Conservation (phyloP, 202 grass and related monocot genomes). For the Sporobolus alterniflorus region DNA sequence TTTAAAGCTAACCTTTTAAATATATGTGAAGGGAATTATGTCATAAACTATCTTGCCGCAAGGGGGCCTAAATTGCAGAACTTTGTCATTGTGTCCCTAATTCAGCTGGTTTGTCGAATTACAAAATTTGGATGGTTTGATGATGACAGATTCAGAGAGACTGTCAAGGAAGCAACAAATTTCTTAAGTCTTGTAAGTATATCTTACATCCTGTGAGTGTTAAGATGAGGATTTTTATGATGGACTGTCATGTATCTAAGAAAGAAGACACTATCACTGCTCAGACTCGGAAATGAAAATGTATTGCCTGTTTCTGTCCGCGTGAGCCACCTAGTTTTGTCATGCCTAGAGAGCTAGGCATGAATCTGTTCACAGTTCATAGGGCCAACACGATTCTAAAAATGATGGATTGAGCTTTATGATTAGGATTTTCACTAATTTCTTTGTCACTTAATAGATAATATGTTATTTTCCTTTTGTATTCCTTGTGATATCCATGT, state of each 20-base stretch:
- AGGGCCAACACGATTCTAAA: neutral
- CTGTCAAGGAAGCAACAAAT: constrained; percentile 89
- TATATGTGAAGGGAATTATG: constrained; percentile 99
- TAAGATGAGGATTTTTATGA: constrained; percentile 13
- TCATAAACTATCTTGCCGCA: constrained; percentile 96
- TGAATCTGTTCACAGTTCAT: constrained; percentile 13
- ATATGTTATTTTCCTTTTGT: neutral
- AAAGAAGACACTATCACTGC: neutral
- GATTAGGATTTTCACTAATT: neutral
- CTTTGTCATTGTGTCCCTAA: constrained; percentile 91
- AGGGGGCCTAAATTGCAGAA: constrained; percentile 97
- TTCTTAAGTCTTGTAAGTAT: constrained; percentile 94
- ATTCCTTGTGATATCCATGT: constrained; percentile 12
- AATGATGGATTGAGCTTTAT: constrained; percentile 12
- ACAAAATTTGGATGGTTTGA: constrained; percentile 99
- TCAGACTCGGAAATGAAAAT: neutral
- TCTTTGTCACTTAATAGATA: neutral
- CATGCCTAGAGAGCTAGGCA: constrained; percentile 12
- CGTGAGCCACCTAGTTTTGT: neutral
- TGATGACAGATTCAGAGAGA: constrained; percentile 96
- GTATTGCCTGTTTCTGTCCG: neutral
- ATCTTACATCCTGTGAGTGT: constrained; percentile 27
- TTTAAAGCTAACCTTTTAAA: constrained; percentile 67
- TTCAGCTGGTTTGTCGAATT: constrained; percentile 92
- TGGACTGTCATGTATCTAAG: neutral